Conservation (phyloP, 2,329 filamentous ascomycete genomes). For the Alternaria atra region DNA sequence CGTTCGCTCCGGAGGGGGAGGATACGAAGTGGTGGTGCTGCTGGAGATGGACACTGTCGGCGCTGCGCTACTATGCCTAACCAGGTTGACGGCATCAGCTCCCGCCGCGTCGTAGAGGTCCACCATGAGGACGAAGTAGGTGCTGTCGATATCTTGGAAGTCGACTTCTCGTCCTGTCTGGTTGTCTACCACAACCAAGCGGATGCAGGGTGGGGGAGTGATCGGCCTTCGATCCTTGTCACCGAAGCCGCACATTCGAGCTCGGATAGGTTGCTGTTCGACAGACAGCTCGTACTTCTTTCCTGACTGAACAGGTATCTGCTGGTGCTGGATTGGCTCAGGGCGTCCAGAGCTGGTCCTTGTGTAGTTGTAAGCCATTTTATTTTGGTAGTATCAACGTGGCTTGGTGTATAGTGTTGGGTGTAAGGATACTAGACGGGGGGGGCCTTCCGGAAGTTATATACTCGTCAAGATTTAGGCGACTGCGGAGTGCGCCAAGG, state of each 20-base stretch:
- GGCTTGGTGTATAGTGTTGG: not conserved
- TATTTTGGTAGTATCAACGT: not conserved
- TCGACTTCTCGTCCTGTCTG: slow-evolving; percentile 82
- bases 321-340: slow-evolving; percentile 6
- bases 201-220: slow-evolving; percentile 91
- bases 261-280: slow-evolving; percentile 88
- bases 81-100: slow-evolving; percentile 71
- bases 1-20: slow-evolving; percentile 33
- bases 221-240: slow-evolving; percentile 98
- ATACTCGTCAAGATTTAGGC: slow-evolving; percentile 4
- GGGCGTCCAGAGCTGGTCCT: slow-evolving; percentile 3
- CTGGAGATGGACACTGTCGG: slow-evolving; percentile 78
- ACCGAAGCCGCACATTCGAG: slow-evolving; percentile 98
- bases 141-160: slow-evolving; percentile 75
- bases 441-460: not conserved
- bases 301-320: not conserved
- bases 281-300: slow-evolving; percentile 70
- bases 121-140: slow-evolving; percentile 73
- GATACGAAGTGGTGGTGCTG: slow-evolving; percentile 80
- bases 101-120: slow-evolving; percentile 73
- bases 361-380: not conserved
- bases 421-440: not conserved
- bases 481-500: not conserved
- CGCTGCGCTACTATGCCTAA: slow-evolving; percentile 70
- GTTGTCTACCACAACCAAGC: slow-evolving; percentile 79